Evolutionary conservation across 768 basidiomycete genomes (phyloP), one percentile per base, ranked within the genome.

Genomic region (Mycena albidolilacea): DNA sequence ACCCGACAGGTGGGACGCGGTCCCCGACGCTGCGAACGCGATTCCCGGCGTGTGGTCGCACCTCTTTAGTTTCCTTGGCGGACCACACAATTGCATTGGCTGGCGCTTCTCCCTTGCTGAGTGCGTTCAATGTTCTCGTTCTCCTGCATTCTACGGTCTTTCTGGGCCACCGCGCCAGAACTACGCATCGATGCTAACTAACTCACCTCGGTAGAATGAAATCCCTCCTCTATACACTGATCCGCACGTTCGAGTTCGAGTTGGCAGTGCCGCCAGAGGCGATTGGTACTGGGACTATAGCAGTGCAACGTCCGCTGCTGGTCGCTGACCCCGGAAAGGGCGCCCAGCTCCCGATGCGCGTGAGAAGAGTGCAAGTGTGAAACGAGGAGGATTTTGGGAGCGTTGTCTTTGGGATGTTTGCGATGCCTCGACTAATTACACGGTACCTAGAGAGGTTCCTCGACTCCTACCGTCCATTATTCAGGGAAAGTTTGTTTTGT

Each of bases 11-110:
- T 89, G 88, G 88, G 71, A 76, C 11, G 50, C 77, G 8, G n/a
- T 76, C 15, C 84, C 85, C 0, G 82, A 80, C 5, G 72, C 75
- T 0, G 79, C 75, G 2, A 70, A 75, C 0, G 75, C 74, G 3
- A 74, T 88, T 17, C 88, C 88, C 2, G 67, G 67, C 14, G 55
- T 69, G 8, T 73, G 62, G 60, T 17, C 52, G 2, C 50, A 54
- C 73, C 46, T 84, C 21, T 60, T 87, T 54, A 81, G 83, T 5
- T 89, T 89, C 81, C 69, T 86, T 3, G 86, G 85, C 30, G 88
- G 88, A 17, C 83, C 85, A 6, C 82, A 83, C 21, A 82, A 84
- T 0, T 89, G 88, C 73, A 87, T 88, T 39, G 87, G 87, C 0
- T 87, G 82, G 69, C 83, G 84, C 0, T 88, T 88, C 77, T 79